These are phyloP conservation scores for Aspergillus versicolor DNA, from an alignment of 2,329 filamentous ascomycete genomes.

Conservation along the genomic window DNA sequence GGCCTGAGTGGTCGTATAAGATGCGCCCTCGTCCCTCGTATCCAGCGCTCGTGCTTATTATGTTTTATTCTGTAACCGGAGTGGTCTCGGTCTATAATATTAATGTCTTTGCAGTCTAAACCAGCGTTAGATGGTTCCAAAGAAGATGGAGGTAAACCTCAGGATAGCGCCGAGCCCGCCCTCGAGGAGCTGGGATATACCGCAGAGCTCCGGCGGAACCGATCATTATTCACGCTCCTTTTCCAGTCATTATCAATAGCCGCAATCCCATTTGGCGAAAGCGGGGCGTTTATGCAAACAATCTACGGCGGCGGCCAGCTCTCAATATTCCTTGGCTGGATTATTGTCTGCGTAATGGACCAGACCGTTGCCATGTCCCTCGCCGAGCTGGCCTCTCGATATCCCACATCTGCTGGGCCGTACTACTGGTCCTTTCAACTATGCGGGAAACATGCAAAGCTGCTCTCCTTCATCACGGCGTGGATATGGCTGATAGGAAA, in stretches of 20 bases:
- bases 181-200: slow-evolving; percentile 52
- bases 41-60: neutral
- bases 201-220: slow-evolving; percentile 57
- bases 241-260: slow-evolving; percentile 62
- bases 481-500: slow-evolving; percentile 56
- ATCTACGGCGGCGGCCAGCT: slow-evolving; percentile 43
- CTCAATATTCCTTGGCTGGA: slow-evolving; percentile 59
- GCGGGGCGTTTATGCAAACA: neutral
- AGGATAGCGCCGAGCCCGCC: neutral
- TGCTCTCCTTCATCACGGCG: slow-evolving; percentile 53
- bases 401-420: slow-evolving; percentile 53
- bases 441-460: slow-evolving; percentile 40
- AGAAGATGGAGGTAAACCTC: neutral
- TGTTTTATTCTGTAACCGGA: neutral
- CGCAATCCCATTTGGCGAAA: slow-evolving; percentile 31
- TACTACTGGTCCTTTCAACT: slow-evolving; percentile 58
- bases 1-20: neutral
- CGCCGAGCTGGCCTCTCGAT: slow-evolving; percentile 53
- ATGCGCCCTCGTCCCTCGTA: neutral
- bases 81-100: neutral
- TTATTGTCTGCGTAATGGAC: slow-evolving; percentile 53
- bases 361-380: slow-evolving; percentile 55
- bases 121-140: neutral
- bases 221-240: slow-evolving; percentile 59
- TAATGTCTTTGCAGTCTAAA: neutral